Percentiles rank a stretch among this genome's conserved stretches.
Conservation (phyloP, 257 asterid genomes). For the Solanum ossicruentum region DNA sequence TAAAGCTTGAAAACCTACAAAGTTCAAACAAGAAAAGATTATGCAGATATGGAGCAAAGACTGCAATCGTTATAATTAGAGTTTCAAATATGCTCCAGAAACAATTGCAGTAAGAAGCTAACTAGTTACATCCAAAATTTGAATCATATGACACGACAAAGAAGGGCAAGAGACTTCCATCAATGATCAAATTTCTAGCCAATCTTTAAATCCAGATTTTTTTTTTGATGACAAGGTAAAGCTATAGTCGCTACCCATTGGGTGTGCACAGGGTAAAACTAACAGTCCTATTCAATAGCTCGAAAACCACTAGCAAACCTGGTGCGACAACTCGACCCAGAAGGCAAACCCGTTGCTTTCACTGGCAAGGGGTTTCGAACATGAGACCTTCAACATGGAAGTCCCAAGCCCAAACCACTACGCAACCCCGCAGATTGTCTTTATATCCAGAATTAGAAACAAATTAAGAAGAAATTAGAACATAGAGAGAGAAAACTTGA, state of each 20-base stretch:
- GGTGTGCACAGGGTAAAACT: too few species aligned
- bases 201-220: neutral
- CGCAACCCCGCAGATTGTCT: neutral
- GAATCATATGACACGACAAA: neutral
- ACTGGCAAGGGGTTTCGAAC: too few species aligned
- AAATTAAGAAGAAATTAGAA: constrained; percentile 31
- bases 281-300: too few species aligned
- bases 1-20: constrained; percentile 88
- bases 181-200: neutral
- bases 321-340: too few species aligned
- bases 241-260: too few species aligned
- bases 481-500: constrained; percentile 40
- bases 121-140: neutral
- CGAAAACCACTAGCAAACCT: too few species aligned
- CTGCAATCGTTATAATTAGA: neutral
- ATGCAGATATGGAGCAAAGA: neutral
- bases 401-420: too few species aligned
- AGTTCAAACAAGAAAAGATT: neutral
- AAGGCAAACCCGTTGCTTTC: too few species aligned
- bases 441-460: neutral
- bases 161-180: neutral
- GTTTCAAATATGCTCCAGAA: neutral
- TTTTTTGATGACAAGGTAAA: too few species aligned
- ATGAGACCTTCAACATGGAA: too few species aligned
- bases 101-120: neutral